These are phyloP conservation scores for Starmera dryadoides DNA, from an alignment of 805 yeast genomes.

Conservation along the genomic window DNA sequence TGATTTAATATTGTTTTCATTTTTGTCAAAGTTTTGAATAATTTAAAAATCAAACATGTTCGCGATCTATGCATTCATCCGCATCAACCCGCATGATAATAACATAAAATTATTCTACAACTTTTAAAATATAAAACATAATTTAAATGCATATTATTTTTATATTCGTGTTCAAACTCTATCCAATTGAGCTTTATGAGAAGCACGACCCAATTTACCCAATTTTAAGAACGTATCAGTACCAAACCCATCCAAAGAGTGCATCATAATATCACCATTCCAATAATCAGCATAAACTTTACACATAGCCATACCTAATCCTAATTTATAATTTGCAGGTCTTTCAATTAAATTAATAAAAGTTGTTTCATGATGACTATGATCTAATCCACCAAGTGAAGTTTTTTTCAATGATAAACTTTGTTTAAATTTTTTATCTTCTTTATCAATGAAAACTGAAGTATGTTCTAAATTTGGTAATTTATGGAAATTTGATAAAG, in stretches of 20 bases:
- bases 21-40: too few species aligned
- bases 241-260: slow-evolving; percentile 85
- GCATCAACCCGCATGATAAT: too few species aligned
- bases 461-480: slow-evolving; percentile 52
- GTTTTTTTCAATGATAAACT: slow-evolving; percentile 26
- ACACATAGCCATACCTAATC: slow-evolving; percentile 89
- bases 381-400: slow-evolving; percentile 31
- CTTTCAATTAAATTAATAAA: slow-evolving; percentile 60
- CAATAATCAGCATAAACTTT: slow-evolving; percentile 92
- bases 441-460: slow-evolving; percentile 3
- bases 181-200: slow-evolving; percentile 60
- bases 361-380: slow-evolving; percentile 31
- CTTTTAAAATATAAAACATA: too few species aligned
- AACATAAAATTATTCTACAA: too few species aligned
- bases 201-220: slow-evolving; percentile 67
- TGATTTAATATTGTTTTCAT: too few species aligned
- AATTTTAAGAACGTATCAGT: slow-evolving; percentile 79
- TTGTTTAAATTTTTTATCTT: slow-evolving; percentile 20
- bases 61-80: too few species aligned
- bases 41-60: too few species aligned
- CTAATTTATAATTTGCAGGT: slow-evolving; percentile 68
- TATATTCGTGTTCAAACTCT: slow-evolving; percentile 38
- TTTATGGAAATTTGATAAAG: slow-evolving; percentile 59
- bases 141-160: too few species aligned
- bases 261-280: slow-evolving; percentile 85